These are phyloP conservation scores for Kwoniella heveanensis DNA, from an alignment of 768 basidiomycete species.

Conservation along the genomic window DNA sequence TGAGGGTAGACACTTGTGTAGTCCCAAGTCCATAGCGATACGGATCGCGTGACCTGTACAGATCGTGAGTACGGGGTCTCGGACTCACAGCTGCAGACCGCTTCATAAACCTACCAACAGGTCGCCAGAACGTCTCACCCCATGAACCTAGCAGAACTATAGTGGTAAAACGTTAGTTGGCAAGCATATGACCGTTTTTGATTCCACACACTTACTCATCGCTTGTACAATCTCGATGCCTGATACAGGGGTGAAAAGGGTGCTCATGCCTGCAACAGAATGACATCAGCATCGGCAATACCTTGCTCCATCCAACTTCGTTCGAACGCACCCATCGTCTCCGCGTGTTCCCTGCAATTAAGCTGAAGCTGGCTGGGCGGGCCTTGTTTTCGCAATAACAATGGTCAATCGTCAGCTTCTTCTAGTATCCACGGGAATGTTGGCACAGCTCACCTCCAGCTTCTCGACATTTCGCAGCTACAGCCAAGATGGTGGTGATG, in stretches of 20 bases:
- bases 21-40: constrained; percentile 47
- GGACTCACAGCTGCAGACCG: too few species aligned
- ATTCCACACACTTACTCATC: constrained; percentile 33
- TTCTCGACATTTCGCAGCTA: constrained; percentile 37
- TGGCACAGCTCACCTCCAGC: constrained; percentile 27
- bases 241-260: constrained; percentile 45
- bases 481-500: constrained; percentile 38
- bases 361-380: constrained; percentile 34
- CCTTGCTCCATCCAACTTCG: neutral
- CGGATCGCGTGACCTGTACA: constrained; percentile 40
- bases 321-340: constrained; percentile 42
- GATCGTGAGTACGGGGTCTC: neutral
- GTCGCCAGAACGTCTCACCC: constrained; percentile 47
- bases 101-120: constrained; percentile 31
- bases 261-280: constrained; percentile 33
- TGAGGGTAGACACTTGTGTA: constrained; percentile 40
- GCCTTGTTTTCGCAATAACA: too few species aligned
- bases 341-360: constrained; percentile 39
- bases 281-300: neutral
- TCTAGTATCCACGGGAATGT: too few species aligned
- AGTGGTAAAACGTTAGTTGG: constrained; percentile 1
- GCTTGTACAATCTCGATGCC: constrained; percentile 47
- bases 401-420: too few species aligned
- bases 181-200: neutral
- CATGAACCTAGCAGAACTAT: constrained; percentile 43